Evolutionary conservation across 768 basidiomycete genomes (phyloP).

Genomic region (Psilocybe sp.): DNA sequence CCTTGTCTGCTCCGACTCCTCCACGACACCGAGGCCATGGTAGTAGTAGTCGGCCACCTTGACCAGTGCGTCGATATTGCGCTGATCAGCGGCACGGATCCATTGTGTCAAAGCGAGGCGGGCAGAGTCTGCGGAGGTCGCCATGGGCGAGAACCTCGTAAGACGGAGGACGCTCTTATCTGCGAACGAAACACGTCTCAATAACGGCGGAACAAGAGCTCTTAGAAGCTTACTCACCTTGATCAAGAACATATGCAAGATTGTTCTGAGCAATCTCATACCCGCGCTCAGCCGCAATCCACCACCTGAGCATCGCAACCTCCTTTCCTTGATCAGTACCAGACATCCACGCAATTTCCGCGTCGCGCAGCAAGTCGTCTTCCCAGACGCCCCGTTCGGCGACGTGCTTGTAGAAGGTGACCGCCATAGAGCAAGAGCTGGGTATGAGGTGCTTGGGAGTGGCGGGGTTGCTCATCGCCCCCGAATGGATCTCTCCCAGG

Average conservation of each 20-base stretch:
- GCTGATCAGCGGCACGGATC: slow-evolving; percentile 91
- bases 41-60: slow-evolving; percentile 99
- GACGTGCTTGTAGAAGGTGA: slow-evolving; percentile 91
- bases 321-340: slow-evolving; percentile 72
- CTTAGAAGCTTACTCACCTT: slow-evolving; percentile 47
- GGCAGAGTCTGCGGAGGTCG: slow-evolving; percentile 82
- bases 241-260: slow-evolving; percentile 87
- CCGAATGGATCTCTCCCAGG: slow-evolving; percentile 77
- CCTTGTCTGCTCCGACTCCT: slow-evolving; percentile 53
- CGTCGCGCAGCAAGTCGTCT: slow-evolving; percentile 78
- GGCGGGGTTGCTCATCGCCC: slow-evolving; percentile 43
- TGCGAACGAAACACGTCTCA: slow-evolving; percentile 20
- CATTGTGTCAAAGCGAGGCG: slow-evolving; percentile 86
- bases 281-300: slow-evolving; percentile 91
- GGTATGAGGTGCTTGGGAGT: slow-evolving; percentile 49
- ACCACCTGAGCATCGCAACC: slow-evolving; percentile 89
- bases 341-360: slow-evolving; percentile 71
- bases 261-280: slow-evolving; percentile 95
- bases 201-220: background rate
- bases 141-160: slow-evolving; percentile 64
- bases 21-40: slow-evolving; percentile 80
- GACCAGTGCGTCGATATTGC: slow-evolving; percentile 94
- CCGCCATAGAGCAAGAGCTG: slow-evolving; percentile 85
- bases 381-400: slow-evolving; percentile 89
- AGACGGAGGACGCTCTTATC: slow-evolving; percentile 70